A percentile compares a stretch with the other conserved stretches of the same genome.
These are phyloP conservation scores for Neurospora sp. DNA, from an alignment of 2,329 filamentous ascomycete genomes.

Conservation along the genomic window DNA sequence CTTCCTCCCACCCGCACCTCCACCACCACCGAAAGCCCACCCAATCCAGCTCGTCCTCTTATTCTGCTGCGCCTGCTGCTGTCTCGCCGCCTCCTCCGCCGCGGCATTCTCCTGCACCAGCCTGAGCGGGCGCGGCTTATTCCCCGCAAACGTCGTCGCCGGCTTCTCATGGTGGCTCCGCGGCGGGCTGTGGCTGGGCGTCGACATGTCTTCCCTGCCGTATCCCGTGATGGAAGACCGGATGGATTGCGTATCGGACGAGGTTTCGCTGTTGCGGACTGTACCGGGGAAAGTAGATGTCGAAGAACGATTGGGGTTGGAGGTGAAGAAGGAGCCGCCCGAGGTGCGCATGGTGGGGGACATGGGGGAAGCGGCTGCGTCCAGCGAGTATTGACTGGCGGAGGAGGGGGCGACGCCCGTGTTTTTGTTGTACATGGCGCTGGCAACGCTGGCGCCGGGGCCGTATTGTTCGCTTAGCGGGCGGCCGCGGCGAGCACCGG, in stretches of 20 bases:
- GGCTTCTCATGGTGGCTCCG: conserved; percentile 41
- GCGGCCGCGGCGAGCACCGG: conserved; percentile 36
- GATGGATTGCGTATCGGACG: conserved; percentile 8
- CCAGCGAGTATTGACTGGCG: background rate
- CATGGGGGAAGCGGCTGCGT: background rate
- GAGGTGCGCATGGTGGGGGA: background rate
- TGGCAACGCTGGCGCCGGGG: conserved; percentile 47
- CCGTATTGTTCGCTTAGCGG: conserved; percentile 57
- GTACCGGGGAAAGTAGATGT: background rate
- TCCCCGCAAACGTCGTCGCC: conserved; percentile 50
- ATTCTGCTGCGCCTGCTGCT: conserved; percentile 26
- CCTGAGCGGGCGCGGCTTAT: conserved; percentile 74
- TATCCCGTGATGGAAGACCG: background rate
- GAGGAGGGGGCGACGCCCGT: conserved; percentile 51
- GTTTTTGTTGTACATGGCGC: conserved; percentile 78
- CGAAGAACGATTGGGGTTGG: background rate
- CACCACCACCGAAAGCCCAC: conserved; percentile 29
- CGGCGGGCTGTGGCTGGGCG: conserved; percentile 39
- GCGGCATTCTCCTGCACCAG: conserved; percentile 72
- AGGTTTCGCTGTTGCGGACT: conserved; percentile 24
- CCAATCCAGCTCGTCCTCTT: conserved; percentile 59
- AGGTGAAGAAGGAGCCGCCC: background rate
- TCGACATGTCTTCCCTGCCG: conserved; percentile 28
- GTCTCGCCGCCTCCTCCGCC: conserved; percentile 26
- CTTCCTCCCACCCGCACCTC: background rate